Evolutionary conservation across 2,329 filamentous ascomycete genomes (phyloP).

Genomic region (Lecanoromycetidae sp.): DNA sequence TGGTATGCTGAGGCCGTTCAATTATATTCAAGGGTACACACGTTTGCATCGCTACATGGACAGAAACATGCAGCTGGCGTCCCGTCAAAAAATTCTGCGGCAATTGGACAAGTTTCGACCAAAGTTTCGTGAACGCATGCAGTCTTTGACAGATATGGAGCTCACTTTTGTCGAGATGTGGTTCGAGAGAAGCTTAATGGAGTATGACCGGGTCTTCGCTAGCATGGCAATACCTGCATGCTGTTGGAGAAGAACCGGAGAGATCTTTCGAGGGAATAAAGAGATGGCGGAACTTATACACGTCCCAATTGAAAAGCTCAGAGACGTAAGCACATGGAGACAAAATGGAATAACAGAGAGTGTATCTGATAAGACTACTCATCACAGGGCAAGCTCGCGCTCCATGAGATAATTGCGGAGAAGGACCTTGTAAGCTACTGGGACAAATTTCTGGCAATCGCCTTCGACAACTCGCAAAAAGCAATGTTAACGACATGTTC

Average conservation of each 20-base stretch:
- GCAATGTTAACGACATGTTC: constrained; percentile 89
- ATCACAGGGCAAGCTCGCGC: constrained; percentile 71
- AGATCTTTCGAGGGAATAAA: constrained; percentile 95
- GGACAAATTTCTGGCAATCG: constrained; percentile 98
- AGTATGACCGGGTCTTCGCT: constrained; percentile 95
- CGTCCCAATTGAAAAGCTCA: constrained; percentile 76
- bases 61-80: constrained; percentile 65
- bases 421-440: constrained; percentile 93
- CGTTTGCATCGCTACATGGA: constrained; percentile 86
- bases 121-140: constrained; percentile 91
- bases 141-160: constrained; percentile 83
- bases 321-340: constrained; percentile 57
- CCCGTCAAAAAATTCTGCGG: constrained; percentile 80
- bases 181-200: constrained; percentile 94
- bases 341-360: not conserved
- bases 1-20: constrained; percentile 88
- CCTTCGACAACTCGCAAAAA: constrained; percentile 87
- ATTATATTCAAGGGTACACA: constrained; percentile 94
- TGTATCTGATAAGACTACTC: not conserved
- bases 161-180: constrained; percentile 96
- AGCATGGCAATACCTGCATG: constrained; percentile 98
- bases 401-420: constrained; percentile 93
- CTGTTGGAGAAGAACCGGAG: constrained; percentile 90
- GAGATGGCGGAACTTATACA: constrained; percentile 97
- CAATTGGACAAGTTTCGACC: constrained; percentile 88